Base-by-base conservation (phyloP, 1,284 basidiomycete genomes). In the Moesziomyces sp. region DNA sequence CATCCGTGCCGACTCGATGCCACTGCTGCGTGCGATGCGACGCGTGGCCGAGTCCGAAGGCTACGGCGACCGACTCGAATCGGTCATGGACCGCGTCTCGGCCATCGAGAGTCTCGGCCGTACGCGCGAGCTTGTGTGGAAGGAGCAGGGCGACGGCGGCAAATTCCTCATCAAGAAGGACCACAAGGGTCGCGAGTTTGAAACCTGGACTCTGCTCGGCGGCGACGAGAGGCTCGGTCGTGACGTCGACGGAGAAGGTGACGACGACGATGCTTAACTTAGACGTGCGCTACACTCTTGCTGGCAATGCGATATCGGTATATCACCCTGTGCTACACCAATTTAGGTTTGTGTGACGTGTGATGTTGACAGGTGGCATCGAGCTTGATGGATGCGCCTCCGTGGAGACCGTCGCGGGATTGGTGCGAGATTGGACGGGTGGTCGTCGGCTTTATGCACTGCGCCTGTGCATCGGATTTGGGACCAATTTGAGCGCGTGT, bases 31-130 rank as follows among this genome's bases (percentile, higher is more conserved):
- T 2, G 80, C 78, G 5, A 79, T 82, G 61, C 55, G 75, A 5
- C 52, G 65, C 14, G 74, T 80, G 2, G 67, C 74, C 40, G 75
- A 80, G 46, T 65, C 74, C 2, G 64, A 73, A 19, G 80, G 74
- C 9, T 82, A 76, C 56, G 70, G 52, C 10, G 76, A 79, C 28
- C 66, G 59, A 46, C 71, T 82, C 23, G 80, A 82, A 52, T 58
- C 69, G 21, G 80, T 82, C 55, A 78, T 81, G 79, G 78, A 81
- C 56, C 66, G 79, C 28, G 79, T 81, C 21, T 68, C 78, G 46
- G 79, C 77, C 9, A 79, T 80, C 57, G 79, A 80, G 62, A 69
- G 63, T 30, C 54, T 80, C 38, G 72, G 69, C 26, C 65, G 77
- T 13, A 78, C 78, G 38, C 43, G 77, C 13, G 77, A 80, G 55